Base-by-base conservation (phyloP, 2,329 filamentous ascomycete genomes). In the Colletotrichum chlorophyti region DNA sequence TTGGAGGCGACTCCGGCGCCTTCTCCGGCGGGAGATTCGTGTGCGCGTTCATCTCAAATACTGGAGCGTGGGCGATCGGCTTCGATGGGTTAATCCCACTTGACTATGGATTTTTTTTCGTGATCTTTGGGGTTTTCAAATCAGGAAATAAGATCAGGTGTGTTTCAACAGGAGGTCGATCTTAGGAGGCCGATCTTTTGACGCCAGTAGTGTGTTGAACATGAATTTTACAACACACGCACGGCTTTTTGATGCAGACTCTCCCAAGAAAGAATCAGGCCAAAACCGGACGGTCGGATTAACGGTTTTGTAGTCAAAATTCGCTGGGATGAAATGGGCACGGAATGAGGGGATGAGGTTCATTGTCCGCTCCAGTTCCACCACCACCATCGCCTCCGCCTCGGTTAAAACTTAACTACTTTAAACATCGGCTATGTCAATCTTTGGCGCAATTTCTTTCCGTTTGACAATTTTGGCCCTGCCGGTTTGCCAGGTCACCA, bases 211-310 rank as follows among this genome's bases (percentile, higher is more conserved):
- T 55, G 38, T 15, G 29, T 41, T 38, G 24, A 19, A 40, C 31
- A 19, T 24, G 32, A 49, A 59, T 12, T 45, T n/a, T 49, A 34
- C 10, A 31, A 31, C 10, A 14, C 26, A 19, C 43, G 43, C 51
- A 55, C 51, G 42, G 55, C 50, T 55, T 59, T 55, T 55, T 43
- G 55, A 59, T 59, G 50, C 43, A 26, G 27, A 14, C 9, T n/a
- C n/a, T n/a, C 24, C 35, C 35, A 38, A n/a, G n/a, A 10, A 43
- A 15, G 15, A 11, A 19, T 10, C 8, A 17, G 31, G 27, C 23
- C 31, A 45, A n/a, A n/a, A n/a, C n/a, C n/a, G n/a, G 21, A 29
- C 31, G 3, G 21, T 27, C 37, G 43, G 43, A 21, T 17, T n/a
- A 46, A 38, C 37, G 27, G 9, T 38, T 15, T 46, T n/a, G n/a